Conservation (phyloP, 805 yeast genomes). For the Candida germanica region DNA sequence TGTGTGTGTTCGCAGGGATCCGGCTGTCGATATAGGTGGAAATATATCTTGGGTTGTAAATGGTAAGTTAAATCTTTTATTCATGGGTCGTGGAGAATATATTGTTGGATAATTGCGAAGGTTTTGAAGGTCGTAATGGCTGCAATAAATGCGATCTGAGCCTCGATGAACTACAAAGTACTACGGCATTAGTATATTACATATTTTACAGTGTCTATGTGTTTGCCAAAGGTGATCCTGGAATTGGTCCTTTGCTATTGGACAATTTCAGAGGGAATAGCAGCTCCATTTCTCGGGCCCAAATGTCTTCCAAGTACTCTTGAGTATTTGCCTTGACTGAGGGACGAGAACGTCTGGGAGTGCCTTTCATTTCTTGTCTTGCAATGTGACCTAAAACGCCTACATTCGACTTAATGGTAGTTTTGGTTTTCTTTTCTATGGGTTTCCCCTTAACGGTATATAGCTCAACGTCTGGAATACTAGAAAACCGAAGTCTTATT, state of each 20-base stretch:
- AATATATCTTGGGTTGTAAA: constrained; percentile 43
- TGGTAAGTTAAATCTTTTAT: constrained; percentile 37
- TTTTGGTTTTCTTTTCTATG: not conserved
- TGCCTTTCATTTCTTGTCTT: too few relatives aligned
- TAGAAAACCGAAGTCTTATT: constrained; percentile 28
- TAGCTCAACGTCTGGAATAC: constrained; percentile 6
- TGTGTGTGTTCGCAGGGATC: constrained; percentile 17
- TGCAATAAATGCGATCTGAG: too few relatives aligned
- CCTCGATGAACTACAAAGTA: too few relatives aligned
- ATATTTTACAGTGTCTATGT: too few relatives aligned
- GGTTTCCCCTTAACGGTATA: constrained; percentile 6
- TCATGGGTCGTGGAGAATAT: constrained; percentile 4
- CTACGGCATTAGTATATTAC: too few relatives aligned
- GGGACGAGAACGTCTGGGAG: too few relatives aligned
- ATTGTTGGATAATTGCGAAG: not conserved
- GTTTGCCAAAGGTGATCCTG: too few relatives aligned
- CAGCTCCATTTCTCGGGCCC: not conserved
- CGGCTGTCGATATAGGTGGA: constrained; percentile 26
- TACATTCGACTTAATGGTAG: constrained; percentile 14
- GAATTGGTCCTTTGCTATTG: too few relatives aligned
- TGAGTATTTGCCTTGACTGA: too few relatives aligned
- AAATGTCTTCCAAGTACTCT: not conserved
- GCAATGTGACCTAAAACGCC: constrained; percentile 30
- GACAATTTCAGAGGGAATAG: not conserved
- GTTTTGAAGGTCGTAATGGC: too few relatives aligned